Evolutionary conservation across 2,329 filamentous ascomycete genomes (phyloP), one percentile per base, ranked within the genome.

Genomic region (Apiospora malaysiana): DNA sequence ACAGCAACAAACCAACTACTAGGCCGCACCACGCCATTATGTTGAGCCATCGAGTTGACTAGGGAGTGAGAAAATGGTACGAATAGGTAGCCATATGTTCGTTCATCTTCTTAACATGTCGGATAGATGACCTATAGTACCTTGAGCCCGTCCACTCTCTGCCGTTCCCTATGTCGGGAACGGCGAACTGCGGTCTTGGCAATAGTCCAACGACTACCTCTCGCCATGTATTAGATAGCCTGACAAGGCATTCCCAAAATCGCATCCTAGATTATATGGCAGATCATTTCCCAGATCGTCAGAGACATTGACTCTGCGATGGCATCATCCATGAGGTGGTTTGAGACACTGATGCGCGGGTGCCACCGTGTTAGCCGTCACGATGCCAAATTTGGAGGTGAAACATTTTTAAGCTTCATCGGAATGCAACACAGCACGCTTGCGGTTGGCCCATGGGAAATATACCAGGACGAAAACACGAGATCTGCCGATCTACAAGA

Each of bases 401-500:
- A 63, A 40, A 40, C 56, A 40, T 63, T 40, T 63, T 40, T 40
- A 63, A 37, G 56, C 56, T 63, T 40, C 56, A 40, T 63, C 56
- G 56, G 56, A 63, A 63, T 40, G 56, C 56, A 40, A 63, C 56
- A n/a, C 56, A n/a, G 32, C 32, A 40, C 32, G 56, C 21, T 63
- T 63, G 56, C 56, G 21, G 32, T 40, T 6, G 56, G 56, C 32
- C 27, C 56, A 23, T 40, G 42, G 16, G 9, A 18, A 32, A 32
- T 9, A 16, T 25, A 32, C 25, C 7, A 14, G 25, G 49, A 18
- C 23, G 21, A 27, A 40, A 40, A 40, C 18, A 40, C n/a, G 56
- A n/a, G 32, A 63, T 63, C 56, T 63, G 56, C 56, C 56, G 56
- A 40, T 63, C 32, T 40, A 63, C 51, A 59, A 37, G 27, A 40